Base-by-base conservation (phyloP, 495 filamentous ascomycete genomes). In the Collariella sp. region DNA sequence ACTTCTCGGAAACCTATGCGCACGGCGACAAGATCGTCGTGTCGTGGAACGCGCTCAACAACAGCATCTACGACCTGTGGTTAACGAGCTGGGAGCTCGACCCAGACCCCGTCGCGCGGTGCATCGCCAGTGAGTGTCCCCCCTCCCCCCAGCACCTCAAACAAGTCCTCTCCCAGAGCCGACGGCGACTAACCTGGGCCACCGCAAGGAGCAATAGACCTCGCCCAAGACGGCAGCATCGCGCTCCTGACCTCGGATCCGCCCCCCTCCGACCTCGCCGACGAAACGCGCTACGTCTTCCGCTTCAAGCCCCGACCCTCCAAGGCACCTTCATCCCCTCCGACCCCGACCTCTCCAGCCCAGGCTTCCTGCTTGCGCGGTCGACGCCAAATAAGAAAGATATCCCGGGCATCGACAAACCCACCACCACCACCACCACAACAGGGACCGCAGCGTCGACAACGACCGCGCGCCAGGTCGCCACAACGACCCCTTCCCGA, bases 1-100 rank as follows among this genome's bases (percentile, higher is more conserved):
- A 60, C 16, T 60, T 60, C n/a, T 49, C 54, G 22, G 43, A 60
- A 20, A 46, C 48, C 0, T 60, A 45, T 23, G 33, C 34, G 3
- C 40, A 53, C 40, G 58, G 58, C 23, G 53, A 60, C 29, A 46
- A 56, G 44, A 54, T 60, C n/a, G n/a, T 56, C 43, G 36, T 60
- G n/a, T 60, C 58, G 7, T 60, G 58, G 58, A 60, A 60, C 23
- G 54, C 50, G 4, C 53, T 60, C 53, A 60, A 60, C 44, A 60
- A 60, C 39, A 56, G 50, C 44, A 48, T 60, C 10, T 60, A 60
- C 45, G 58, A 60, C 40, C 54, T 60, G 4, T 60, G 58, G 58
- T 38, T 60, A 10, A 60, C 58, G 9, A 60, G 48, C 22, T 60
- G 58, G 57, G 22, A 50, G 9, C 23, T 26, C 16, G 52, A 52